Conservation (phyloP, 2,329 filamentous ascomycete genomes). For the Colletotrichum sublineola region DNA sequence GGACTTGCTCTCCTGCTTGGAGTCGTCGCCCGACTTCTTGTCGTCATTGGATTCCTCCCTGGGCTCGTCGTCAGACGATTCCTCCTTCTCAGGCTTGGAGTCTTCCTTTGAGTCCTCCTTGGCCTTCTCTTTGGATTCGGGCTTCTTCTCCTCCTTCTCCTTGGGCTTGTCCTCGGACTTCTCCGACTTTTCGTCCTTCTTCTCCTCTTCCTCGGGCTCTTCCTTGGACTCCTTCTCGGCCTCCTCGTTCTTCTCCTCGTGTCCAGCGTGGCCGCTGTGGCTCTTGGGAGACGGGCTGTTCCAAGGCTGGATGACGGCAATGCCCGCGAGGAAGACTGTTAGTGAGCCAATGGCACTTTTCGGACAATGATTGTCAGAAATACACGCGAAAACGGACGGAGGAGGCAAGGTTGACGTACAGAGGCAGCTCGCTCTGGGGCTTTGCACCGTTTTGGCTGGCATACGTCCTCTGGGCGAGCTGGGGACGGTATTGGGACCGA, state of each 20-base stretch:
- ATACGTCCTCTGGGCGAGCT: conserved; percentile 37
- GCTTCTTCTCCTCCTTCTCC: conserved; percentile 24
- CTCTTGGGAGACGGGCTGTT: conserved; percentile 26
- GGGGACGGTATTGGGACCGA: conserved; percentile 36
- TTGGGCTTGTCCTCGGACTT: conserved; percentile 46
- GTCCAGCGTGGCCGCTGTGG: conserved; percentile 24
- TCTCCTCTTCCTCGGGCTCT: conserved; percentile 23
- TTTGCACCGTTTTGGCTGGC: conserved; percentile 40
- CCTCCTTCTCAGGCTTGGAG: conserved; percentile 34
- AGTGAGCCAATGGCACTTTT: conserved; percentile 31
- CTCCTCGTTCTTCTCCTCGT: conserved; percentile 23
- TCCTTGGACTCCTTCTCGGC: conserved; percentile 25
- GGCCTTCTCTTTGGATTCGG: conserved; percentile 42
- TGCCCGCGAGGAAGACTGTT: conserved; percentile 28
- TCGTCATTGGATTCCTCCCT: conserved; percentile 44
- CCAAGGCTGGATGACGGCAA: conserved; percentile 39
- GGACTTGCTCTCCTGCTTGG: conserved; percentile 44
- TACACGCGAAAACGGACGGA: not conserved
- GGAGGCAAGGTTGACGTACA: conserved; percentile 13
- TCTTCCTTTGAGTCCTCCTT: conserved; percentile 35
- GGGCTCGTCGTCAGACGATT: conserved; percentile 44
- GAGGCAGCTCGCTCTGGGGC: conserved; percentile 38
- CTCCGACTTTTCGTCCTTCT: conserved; percentile 33
- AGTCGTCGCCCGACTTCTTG: conserved; percentile 15
- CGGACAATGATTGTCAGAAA: not conserved